Evolutionary conservation across 2,329 filamentous ascomycete species (phyloP).

Genomic region (Neonectria faginata): DNA sequence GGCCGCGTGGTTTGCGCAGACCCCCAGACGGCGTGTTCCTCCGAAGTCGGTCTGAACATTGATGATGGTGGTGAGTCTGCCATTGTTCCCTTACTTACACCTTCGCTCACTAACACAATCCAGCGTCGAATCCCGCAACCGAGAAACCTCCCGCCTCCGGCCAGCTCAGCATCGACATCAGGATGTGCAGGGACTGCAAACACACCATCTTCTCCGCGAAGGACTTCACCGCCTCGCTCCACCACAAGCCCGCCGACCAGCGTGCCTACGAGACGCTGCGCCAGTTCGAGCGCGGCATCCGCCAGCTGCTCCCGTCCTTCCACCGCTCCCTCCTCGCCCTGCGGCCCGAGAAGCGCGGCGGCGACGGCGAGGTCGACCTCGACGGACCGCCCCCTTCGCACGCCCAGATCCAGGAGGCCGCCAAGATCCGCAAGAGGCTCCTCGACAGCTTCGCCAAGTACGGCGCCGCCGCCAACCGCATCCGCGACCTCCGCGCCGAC

Average conservation of each 20-base stretch:
- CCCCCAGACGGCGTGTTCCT: conserved; percentile 83
- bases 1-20: conserved; percentile 95
- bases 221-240: conserved; percentile 80
- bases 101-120: not conserved
- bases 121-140: conserved; percentile 49
- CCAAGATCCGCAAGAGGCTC: conserved; percentile 88
- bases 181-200: conserved; percentile 93
- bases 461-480: conserved; percentile 81
- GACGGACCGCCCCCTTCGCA: conserved; percentile 62
- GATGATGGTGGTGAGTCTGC: conserved; percentile 26
- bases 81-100: not conserved
- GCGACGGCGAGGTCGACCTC: conserved; percentile 50
- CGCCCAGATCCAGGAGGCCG: conserved; percentile 83
- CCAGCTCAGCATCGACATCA: conserved; percentile 80
- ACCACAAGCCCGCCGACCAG: conserved; percentile 77
- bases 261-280: conserved; percentile 84
- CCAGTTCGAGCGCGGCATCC: conserved; percentile 90
- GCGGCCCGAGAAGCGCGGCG: conserved; percentile 65
- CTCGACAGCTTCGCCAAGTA: conserved; percentile 93
- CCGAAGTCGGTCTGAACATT: conserved; percentile 79
- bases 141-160: conserved; percentile 55
- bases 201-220: conserved; percentile 71
- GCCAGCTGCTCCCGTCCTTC: conserved; percentile 83
- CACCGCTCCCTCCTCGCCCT: conserved; percentile 80
- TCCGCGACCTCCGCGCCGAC: conserved; percentile 81